Evolutionary conservation across 768 basidiomycete species (phyloP).

Genomic region (Mycena metata): DNA sequence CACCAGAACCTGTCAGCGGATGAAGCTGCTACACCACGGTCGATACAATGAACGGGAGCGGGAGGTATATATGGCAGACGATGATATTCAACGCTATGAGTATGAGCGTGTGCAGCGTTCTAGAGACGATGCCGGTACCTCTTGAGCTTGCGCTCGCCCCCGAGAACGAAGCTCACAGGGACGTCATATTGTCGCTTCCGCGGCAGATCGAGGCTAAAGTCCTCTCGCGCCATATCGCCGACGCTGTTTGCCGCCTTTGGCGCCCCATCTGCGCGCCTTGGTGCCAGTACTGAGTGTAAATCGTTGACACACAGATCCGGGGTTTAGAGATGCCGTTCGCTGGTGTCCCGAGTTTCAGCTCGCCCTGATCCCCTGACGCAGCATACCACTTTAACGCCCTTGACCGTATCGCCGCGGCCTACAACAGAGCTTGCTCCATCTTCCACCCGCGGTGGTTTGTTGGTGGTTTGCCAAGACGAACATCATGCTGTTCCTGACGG

Average conservation of each 20-base stretch:
- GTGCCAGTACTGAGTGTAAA: not conserved
- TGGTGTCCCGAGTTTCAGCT: too few species aligned
- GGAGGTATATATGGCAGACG: too few species aligned
- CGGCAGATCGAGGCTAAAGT: conserved; percentile 81
- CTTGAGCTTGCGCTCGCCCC: conserved; percentile 83
- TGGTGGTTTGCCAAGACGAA: conserved; percentile 97
- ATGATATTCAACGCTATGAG: conserved; percentile 95
- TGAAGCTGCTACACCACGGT: too few species aligned
- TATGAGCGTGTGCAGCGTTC: conserved; percentile 93
- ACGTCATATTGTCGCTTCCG: conserved; percentile 78
- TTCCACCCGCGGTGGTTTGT: conserved; percentile 98
- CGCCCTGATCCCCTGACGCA: conserved; percentile 90
- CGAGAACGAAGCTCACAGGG: conserved; percentile 73
- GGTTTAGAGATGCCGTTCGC: conserved; percentile 85
- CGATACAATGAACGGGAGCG: too few species aligned
- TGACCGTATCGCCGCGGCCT: conserved; percentile 80
- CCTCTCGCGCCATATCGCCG: conserved; percentile 79
- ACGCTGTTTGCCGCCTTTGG: conserved; percentile 88
- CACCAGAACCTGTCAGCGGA: too few species aligned
- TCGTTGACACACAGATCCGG: conserved; percentile 60
- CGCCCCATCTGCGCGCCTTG: too few species aligned
- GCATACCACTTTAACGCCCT: conserved; percentile 96
- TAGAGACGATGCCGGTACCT: conserved; percentile 91
- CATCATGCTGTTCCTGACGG: conserved; percentile 90
- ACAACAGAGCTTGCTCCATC: conserved; percentile 96